These are phyloP conservation scores for Protea cynaroides DNA, from an alignment of 164 flowering plant genomes.

Conservation along the genomic window DNA sequence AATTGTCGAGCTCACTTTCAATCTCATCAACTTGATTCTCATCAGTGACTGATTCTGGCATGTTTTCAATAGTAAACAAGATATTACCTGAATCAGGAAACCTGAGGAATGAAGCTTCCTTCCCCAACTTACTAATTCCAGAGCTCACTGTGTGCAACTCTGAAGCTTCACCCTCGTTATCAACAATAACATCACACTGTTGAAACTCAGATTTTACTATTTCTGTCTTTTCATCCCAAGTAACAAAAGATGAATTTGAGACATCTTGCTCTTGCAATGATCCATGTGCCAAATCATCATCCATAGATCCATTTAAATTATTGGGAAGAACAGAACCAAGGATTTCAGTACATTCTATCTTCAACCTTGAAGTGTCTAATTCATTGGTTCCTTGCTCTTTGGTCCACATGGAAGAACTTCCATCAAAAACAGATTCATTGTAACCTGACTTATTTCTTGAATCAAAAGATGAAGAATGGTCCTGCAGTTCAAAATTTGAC, in stretches of 20 bases:
- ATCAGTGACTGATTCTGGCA: conserved; percentile 16
- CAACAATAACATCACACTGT: conserved; percentile 5
- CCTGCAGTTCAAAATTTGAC: conserved; percentile 37
- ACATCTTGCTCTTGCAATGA: conserved; percentile 27
- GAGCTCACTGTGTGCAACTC: conserved; percentile 19
- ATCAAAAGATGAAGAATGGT: conserved; percentile 29
- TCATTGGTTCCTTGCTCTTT: conserved; percentile 31
- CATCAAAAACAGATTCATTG: conserved; percentile 38
- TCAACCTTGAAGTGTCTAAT: conserved; percentile 24
- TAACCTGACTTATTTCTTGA: conserved; percentile 38
- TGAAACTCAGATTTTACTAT: conserved; percentile 37
- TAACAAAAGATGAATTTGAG: conserved; percentile 38
- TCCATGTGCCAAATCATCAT: conserved; percentile 17
- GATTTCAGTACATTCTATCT: conserved; percentile 20
- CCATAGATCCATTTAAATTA: conserved; percentile 19
- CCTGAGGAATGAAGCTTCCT: conserved; percentile 10
- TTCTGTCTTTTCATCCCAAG: conserved; percentile 82
- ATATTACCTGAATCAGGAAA: conserved; percentile 20
- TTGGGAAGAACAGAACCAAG: conserved; percentile 21
- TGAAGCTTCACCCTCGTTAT: conserved; percentile 17
- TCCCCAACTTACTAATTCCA: conserved; percentile 20
- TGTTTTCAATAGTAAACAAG: conserved; percentile 19
- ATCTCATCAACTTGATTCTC: conserved; percentile 38
- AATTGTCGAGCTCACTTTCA: conserved; percentile 72
- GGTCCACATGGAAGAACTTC: conserved; percentile 24